These are phyloP conservation scores for Dysphania ambrosioides DNA, from an alignment of 148 eudicot species.

Conservation along the genomic window DNA sequence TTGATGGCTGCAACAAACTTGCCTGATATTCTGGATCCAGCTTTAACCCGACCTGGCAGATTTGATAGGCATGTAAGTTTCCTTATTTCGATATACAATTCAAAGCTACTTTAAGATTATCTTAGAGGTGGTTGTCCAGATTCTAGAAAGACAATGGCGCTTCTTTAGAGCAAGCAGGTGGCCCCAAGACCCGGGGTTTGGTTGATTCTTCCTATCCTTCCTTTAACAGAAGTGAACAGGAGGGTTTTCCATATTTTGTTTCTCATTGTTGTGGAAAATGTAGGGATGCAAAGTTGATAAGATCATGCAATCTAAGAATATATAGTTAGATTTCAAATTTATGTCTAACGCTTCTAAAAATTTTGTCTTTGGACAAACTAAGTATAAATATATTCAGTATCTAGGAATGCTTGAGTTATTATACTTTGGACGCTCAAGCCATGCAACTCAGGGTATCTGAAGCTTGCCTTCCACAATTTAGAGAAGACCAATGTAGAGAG, in stretches of 20 bases:
- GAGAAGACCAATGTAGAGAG: no score
- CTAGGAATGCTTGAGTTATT: neutral
- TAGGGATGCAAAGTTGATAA: no score
- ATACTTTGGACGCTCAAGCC: neutral
- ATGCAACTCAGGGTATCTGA: neutral
- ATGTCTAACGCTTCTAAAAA: no score
- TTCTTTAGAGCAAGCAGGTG: neutral
- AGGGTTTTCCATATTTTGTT: no score
- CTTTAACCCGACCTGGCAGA: conserved; percentile 97
- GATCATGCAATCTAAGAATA: no score
- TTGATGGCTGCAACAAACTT: conserved; percentile 99
- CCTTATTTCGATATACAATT: neutral
- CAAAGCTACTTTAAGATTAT: no score
- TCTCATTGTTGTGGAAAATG: no score
- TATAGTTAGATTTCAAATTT: no score
- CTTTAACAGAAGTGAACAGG: no score
- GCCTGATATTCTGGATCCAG: conserved; percentile 97
- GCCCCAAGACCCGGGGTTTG: neutral
- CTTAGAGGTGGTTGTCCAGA: neutral
- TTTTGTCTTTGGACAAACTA: no score
- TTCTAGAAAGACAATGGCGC: neutral
- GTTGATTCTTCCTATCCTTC: neutral
- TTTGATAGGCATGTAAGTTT: conserved; percentile 96
- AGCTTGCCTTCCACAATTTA: neutral
- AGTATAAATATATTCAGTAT: no score